These are phyloP conservation scores for Aspergillus saccharolyticus DNA, from an alignment of 495 filamentous ascomycete genomes.

Conservation along the genomic window DNA sequence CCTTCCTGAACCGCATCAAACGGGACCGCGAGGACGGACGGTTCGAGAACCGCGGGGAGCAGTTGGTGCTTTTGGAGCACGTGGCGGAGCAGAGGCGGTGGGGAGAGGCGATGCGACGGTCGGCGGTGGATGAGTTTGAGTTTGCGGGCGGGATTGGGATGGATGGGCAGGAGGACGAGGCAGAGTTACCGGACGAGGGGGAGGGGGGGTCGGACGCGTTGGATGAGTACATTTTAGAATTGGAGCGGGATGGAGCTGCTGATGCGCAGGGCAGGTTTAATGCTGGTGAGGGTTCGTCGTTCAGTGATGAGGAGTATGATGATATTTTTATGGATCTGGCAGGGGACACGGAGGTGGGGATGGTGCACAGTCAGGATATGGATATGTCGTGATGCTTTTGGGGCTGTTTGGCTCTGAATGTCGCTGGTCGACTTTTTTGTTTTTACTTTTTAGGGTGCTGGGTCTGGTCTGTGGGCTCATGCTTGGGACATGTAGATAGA, in stretches of 20 bases:
- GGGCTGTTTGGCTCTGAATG: not conserved
- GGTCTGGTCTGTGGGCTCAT: not conserved
- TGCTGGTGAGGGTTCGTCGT: constrained; percentile 19
- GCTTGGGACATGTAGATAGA: too few relatives aligned
- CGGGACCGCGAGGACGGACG: constrained; percentile 63
- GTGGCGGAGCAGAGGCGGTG: constrained; percentile 46
- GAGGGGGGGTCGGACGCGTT: constrained; percentile 33
- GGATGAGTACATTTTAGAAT: constrained; percentile 34
- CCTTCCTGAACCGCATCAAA: constrained; percentile 76
- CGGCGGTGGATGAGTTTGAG: constrained; percentile 23
- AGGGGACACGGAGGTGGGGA: constrained; percentile 5
- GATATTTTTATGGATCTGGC: constrained; percentile 43
- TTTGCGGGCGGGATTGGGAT: constrained; percentile 6
- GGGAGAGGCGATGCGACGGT: constrained; percentile 41
- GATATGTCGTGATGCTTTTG: constrained; percentile 32
- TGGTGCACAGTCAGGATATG: constrained; percentile 29
- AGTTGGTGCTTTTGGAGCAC: constrained; percentile 53
- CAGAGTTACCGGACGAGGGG: constrained; percentile 24
- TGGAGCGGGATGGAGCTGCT: constrained; percentile 17
- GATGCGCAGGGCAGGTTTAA: not conserved
- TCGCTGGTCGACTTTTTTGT: not conserved
- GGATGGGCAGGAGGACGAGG: constrained; percentile 22
- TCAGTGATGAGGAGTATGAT: constrained; percentile 55
- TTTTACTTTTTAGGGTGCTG: too few relatives aligned
- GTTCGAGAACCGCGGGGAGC: constrained; percentile 67